phyloP scores from a whole-genome alignment of 257 asterid genomes.

The Solanum ossicruentum region DNA sequence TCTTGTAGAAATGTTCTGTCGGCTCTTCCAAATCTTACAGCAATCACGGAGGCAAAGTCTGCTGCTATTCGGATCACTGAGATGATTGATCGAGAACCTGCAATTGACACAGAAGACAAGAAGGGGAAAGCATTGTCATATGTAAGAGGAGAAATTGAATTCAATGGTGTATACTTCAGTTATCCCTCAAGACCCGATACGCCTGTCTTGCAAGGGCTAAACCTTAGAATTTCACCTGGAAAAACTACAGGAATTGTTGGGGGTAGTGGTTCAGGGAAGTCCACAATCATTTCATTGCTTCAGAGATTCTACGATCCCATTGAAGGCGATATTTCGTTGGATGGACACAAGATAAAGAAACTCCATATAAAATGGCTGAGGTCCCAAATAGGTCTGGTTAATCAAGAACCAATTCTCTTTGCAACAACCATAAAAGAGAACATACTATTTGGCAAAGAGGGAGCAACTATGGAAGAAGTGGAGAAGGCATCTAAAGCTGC shows the following conservation, averaged over 20 bases:
- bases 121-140: constrained; percentile 77
- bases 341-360: constrained; percentile 57
- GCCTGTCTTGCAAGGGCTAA: constrained; percentile 40
- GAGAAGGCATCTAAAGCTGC: constrained; percentile 64
- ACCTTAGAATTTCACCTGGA: constrained; percentile 51
- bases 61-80: constrained; percentile 60
- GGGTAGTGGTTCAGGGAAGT: constrained; percentile 75
- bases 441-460: constrained; percentile 63
- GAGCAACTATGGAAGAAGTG: constrained; percentile 53
- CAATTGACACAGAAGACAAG: constrained; percentile 51
- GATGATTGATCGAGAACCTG: constrained; percentile 56
- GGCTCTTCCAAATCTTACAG: constrained; percentile 74
- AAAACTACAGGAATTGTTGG: constrained; percentile 63
- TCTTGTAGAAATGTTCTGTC: constrained; percentile 51
- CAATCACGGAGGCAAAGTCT: constrained; percentile 62
- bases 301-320: constrained; percentile 67
- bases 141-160: constrained; percentile 67
- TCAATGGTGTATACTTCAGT: constrained; percentile 47
- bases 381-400: constrained; percentile 73
- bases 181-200: constrained; percentile 70
- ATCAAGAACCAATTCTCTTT: constrained; percentile 76
- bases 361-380: constrained; percentile 74
- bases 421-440: constrained; percentile 73
- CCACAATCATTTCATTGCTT: constrained; percentile 52
- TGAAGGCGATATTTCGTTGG: constrained; percentile 60